phyloP scores from a whole-genome alignment of 2,329 filamentous ascomycete species.

The Xylariaceae sp. region DNA sequence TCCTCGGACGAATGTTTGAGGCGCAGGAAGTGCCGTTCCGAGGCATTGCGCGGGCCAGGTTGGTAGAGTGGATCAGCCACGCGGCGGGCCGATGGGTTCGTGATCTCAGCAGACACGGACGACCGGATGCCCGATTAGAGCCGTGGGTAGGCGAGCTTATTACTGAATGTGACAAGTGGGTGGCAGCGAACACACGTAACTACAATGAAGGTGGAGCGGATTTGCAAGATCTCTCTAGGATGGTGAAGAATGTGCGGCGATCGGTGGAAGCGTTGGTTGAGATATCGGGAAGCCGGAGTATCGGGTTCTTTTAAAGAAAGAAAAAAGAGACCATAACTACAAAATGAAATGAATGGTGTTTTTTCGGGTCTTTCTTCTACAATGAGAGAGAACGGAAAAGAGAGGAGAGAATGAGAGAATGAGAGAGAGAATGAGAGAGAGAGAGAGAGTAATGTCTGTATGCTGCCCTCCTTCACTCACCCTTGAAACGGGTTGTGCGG shows the following conservation, averaged over 20 bases:
- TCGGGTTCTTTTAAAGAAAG: constrained; percentile 39
- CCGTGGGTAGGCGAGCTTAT: constrained; percentile 37
- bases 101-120: constrained; percentile 33
- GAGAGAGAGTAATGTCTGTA: no score
- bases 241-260: constrained; percentile 39
- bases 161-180: constrained; percentile 42
- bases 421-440: no score
- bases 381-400: neutral
- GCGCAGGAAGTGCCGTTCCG: constrained; percentile 55
- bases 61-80: constrained; percentile 51
- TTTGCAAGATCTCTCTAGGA: constrained; percentile 39
- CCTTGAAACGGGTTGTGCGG: neutral
- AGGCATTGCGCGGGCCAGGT: constrained; percentile 42
- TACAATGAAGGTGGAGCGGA: constrained; percentile 43
- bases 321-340: neutral
- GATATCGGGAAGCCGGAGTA: constrained; percentile 35
- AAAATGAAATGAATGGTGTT: no score
- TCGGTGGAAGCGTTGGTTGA: constrained; percentile 41
- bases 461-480: no score
- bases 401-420: no score
- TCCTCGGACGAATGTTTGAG: constrained; percentile 53
- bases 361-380: no score
- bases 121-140: constrained; percentile 28
- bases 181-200: constrained; percentile 32
- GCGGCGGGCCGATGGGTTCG: constrained; percentile 43